Conservation (phyloP, 495 filamentous ascomycete genomes). For the Xylaria cubensis region DNA sequence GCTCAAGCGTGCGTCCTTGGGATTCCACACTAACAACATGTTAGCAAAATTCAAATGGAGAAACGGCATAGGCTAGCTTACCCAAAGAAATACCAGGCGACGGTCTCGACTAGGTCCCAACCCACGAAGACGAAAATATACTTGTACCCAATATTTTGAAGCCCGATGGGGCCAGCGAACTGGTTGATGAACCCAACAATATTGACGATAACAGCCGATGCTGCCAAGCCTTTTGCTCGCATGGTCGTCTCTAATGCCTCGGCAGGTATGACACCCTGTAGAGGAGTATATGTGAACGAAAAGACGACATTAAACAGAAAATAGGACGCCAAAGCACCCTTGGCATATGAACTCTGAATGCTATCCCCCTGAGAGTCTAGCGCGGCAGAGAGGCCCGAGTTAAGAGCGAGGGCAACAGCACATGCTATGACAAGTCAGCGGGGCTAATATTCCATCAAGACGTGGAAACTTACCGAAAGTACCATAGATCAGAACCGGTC, state of each 20-base stretch:
- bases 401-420: conserved; percentile 56
- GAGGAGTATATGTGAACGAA: conserved; percentile 65
- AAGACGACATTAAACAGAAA: conserved; percentile 68
- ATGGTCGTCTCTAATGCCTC: conserved; percentile 59
- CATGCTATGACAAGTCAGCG: conserved; percentile 43
- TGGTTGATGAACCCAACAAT: conserved; percentile 59
- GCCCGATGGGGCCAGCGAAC: conserved; percentile 57
- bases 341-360: conserved; percentile 47
- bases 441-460: background rate
- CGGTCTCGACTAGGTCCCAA: conserved; percentile 53
- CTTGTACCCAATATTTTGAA: conserved; percentile 54
- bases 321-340: conserved; percentile 55
- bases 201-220: conserved; percentile 52
- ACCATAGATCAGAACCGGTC: conserved; percentile 51
- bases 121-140: conserved; percentile 59
- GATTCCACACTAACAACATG: conserved; percentile 50
- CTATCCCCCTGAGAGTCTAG: conserved; percentile 48
- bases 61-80: conserved; percentile 38
- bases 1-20: conserved; percentile 57
- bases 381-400: conserved; percentile 51
- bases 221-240: conserved; percentile 58
- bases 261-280: conserved; percentile 65
- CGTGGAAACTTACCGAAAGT: conserved; percentile 41
- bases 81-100: conserved; percentile 57
- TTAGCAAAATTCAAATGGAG: background rate